Evolutionary conservation across 2,329 filamentous ascomycete genomes (phyloP).

Genomic region (Stachybotrys chlorohalonatus): DNA sequence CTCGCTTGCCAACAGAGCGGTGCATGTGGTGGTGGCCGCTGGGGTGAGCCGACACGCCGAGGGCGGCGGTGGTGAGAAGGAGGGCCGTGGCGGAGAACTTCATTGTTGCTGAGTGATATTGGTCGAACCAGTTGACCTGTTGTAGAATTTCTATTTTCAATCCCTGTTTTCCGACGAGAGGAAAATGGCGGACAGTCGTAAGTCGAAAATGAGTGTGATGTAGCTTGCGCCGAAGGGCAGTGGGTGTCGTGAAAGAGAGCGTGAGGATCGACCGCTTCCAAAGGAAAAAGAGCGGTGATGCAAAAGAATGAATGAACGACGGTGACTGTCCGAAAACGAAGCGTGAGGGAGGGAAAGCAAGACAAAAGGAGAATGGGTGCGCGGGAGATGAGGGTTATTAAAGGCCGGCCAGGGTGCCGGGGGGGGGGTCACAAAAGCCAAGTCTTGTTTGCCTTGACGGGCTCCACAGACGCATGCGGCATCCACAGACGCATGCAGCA

Average conservation of each 20-base stretch:
- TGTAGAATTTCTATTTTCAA: conserved; percentile 4
- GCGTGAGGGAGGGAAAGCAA: conserved; percentile 6
- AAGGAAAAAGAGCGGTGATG: conserved; percentile 6
- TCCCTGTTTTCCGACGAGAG: conserved; percentile 1
- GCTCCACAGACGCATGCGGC: background rate
- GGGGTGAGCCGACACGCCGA: conserved; percentile 32
- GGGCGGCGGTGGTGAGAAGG: conserved; percentile 25
- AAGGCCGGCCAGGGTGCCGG: conserved; percentile 10
- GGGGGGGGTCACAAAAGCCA: conserved; percentile 2
- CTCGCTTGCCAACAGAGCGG: conserved; percentile 19
- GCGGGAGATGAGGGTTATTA: conserved; percentile 18
- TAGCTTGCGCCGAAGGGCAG: background rate
- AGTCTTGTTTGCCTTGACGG: background rate
- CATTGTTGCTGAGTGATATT: conserved; percentile 19
- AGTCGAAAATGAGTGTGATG: background rate
- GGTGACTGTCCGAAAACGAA: conserved; percentile 8
- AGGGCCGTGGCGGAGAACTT: conserved; percentile 29
- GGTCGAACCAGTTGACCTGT: background rate
- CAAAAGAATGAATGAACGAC: conserved; percentile 16
- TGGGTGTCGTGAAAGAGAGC: conserved; percentile 11
- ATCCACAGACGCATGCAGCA: background rate
- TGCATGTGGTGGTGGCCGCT: conserved; percentile 27
- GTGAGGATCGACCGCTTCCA: conserved; percentile 11
- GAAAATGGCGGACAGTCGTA: background rate
- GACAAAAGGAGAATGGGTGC: conserved; percentile 5